Conservation (phyloP, 257 asterid genomes). For the Asclepias syriaca region DNA sequence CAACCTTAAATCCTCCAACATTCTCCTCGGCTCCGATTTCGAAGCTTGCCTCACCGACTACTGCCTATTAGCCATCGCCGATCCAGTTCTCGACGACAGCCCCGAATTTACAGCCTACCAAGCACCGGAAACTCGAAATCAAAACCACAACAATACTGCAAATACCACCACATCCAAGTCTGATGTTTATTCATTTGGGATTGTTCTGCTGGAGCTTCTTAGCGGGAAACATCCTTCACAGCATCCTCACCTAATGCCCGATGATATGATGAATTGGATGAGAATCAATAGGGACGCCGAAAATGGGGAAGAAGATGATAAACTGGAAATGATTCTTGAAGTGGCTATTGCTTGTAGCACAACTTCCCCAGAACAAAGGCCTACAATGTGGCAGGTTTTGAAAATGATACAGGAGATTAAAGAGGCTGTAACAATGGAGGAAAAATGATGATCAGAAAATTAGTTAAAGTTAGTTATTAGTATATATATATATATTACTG, state of each 20-base stretch:
- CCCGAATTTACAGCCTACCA: conserved; percentile 41
- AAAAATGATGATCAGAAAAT: conserved; percentile 10
- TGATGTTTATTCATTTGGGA: conserved; percentile 78
- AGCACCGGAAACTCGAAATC: conserved; percentile 56
- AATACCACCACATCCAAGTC: conserved; percentile 40
- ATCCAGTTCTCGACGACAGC: conserved; percentile 32
- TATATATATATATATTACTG: neutral
- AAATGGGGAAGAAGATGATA: conserved; percentile 30
- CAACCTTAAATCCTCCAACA: conserved; percentile 74
- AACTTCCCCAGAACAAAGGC: conserved; percentile 67
- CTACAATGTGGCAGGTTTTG: conserved; percentile 92
- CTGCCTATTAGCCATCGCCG: conserved; percentile 44
- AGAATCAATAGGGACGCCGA: conserved; percentile 55
- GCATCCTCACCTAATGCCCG: conserved; percentile 39
- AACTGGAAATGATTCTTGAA: conserved; percentile 70
- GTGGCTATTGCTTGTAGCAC: conserved; percentile 71
- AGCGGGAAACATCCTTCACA: conserved; percentile 64
- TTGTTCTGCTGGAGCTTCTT: conserved; percentile 70
- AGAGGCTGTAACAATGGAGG: conserved; percentile 60
- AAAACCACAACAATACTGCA: no score
- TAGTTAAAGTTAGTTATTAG: no score
- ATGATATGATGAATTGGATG: conserved; percentile 65
- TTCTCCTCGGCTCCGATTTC: conserved; percentile 82
- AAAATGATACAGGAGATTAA: conserved; percentile 92
- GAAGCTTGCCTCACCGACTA: conserved; percentile 88